Percentiles rank a stretch among this genome's conserved stretches.
These are phyloP conservation scores for Melastoma malabathricum DNA, from an alignment of 345 rosid genomes.

Conservation along the genomic window DNA sequence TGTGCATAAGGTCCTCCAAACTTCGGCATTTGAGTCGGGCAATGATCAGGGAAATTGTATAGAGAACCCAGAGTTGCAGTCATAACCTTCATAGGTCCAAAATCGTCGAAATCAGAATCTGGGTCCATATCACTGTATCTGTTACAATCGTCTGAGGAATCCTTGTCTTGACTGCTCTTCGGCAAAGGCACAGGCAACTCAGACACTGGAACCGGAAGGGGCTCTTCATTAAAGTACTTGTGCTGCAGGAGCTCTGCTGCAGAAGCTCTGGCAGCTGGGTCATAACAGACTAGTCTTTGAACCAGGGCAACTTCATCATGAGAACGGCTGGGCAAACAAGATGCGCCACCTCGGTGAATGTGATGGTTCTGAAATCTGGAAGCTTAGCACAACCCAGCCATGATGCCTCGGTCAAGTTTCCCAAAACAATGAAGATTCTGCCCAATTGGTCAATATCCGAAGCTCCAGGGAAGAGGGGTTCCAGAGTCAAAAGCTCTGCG, in stretches of 20 bases:
- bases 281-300: slow-evolving; percentile 60
- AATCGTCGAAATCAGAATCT: slow-evolving; percentile 54
- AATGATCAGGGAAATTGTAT: slow-evolving; percentile 29
- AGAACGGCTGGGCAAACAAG: slow-evolving; percentile 34
- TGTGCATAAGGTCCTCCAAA: not conserved
- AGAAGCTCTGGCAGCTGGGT: slow-evolving; percentile 63
- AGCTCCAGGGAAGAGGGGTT: slow-evolving; percentile 72
- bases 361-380: slow-evolving; percentile 64
- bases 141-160: slow-evolving; percentile 34
- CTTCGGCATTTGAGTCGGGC: not conserved
- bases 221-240: slow-evolving; percentile 58
- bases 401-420: slow-evolving; percentile 64
- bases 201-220: slow-evolving; percentile 54
- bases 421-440: slow-evolving; percentile 50
- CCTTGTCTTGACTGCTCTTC: slow-evolving; percentile 43
- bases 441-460: slow-evolving; percentile 89
- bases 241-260: slow-evolving; percentile 65
- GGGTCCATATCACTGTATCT: slow-evolving; percentile 32
- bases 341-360: slow-evolving; percentile 64
- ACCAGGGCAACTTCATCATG: slow-evolving; percentile 50
- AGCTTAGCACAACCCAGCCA: slow-evolving; percentile 68
- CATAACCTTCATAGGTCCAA: slow-evolving; percentile 37
- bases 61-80: slow-evolving; percentile 47
- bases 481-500: slow-evolving; percentile 61
- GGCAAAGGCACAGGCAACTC: slow-evolving; percentile 54